Evolutionary conservation across 805 yeast species (phyloP).

Genomic region (Wickerhamomyces subpelliculosus): DNA sequence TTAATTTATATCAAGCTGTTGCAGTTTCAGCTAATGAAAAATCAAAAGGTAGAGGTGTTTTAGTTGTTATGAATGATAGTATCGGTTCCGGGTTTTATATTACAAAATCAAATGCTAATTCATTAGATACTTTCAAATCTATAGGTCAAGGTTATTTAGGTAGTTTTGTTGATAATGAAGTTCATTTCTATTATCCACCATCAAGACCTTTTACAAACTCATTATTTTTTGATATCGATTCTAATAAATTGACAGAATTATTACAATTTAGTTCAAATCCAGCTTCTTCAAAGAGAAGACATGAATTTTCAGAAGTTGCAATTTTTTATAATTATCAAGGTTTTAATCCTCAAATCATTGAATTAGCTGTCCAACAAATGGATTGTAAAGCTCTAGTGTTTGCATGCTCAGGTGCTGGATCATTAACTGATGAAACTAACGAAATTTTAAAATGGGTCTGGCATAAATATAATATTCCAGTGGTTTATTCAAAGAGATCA

Average conservation of each 20-base stretch:
- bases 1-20: slow-evolving; percentile 66
- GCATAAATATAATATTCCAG: slow-evolving; percentile 38
- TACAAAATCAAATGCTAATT: slow-evolving; percentile 64
- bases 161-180: slow-evolving; percentile 57
- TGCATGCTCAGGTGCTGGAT: slow-evolving; percentile 72
- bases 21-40: slow-evolving; percentile 49
- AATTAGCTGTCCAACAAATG: slow-evolving; percentile 37
- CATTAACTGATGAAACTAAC: slow-evolving; percentile 45
- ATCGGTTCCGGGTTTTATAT: slow-evolving; percentile 66
- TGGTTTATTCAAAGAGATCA: slow-evolving; percentile 58
- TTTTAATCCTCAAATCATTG: slow-evolving; percentile 41
- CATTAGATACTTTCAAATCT: slow-evolving; percentile 61
- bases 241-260: slow-evolving; percentile 12
- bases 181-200: slow-evolving; percentile 60
- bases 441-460: slow-evolving; percentile 33
- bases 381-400: slow-evolving; percentile 49
- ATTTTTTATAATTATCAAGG: slow-evolving; percentile 59
- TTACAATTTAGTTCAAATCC: slow-evolving; percentile 19
- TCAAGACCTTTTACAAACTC: slow-evolving; percentile 46
- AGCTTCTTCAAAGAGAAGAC: slow-evolving; percentile 18
- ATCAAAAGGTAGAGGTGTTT: slow-evolving; percentile 50
- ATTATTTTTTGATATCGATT: slow-evolving; percentile 31
- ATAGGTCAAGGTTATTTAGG: slow-evolving; percentile 69
- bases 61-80: slow-evolving; percentile 61
- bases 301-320: slow-evolving; percentile 37